These are phyloP conservation scores for Trametes coccinea DNA, from an alignment of 768 basidiomycete species.

Conservation along the genomic window DNA sequence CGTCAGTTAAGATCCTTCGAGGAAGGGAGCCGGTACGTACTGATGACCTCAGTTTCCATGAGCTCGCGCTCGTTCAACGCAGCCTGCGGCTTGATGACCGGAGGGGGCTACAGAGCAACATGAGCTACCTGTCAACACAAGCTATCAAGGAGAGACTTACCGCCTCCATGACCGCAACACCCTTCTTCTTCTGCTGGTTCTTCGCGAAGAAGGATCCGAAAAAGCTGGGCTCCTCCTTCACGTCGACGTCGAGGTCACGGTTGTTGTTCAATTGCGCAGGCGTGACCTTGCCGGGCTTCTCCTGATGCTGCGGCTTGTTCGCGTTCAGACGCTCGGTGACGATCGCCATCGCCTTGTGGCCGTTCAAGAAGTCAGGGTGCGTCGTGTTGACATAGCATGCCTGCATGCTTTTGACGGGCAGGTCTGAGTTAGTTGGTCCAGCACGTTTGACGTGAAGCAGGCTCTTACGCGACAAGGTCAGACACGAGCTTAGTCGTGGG, in stretches of 20 bases:
- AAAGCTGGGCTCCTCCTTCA: constrained; percentile 88
- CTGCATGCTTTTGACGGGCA: constrained; percentile 72
- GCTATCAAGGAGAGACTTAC: constrained; percentile 34
- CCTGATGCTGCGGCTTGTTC: constrained; percentile 65
- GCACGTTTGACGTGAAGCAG: background rate
- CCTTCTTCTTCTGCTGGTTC: constrained; percentile 61
- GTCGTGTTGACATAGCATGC: constrained; percentile 99
- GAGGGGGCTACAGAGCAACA: constrained; percentile 61
- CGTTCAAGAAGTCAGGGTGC: constrained; percentile 96
- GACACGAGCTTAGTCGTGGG: constrained; percentile 94
- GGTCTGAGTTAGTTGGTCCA: background rate
- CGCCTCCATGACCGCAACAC: constrained; percentile 55
- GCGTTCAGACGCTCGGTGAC: constrained; percentile 82
- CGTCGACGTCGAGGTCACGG: constrained; percentile 90
- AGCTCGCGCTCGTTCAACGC: constrained; percentile 92
- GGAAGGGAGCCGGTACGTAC: constrained; percentile 51
- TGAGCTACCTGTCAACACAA: constrained; percentile 11
- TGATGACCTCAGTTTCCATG: constrained; percentile 99
- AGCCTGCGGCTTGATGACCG: constrained; percentile 84
- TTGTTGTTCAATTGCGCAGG: constrained; percentile 78
- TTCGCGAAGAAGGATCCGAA: constrained; percentile 95
- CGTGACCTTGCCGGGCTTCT: constrained; percentile 64
- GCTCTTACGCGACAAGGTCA: constrained; percentile 79
- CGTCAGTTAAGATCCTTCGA: background rate
- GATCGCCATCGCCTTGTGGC: constrained; percentile 94